phyloP scores from a whole-genome alignment of 495 filamentous ascomycete genomes.

The Durotheca rogersii region DNA sequence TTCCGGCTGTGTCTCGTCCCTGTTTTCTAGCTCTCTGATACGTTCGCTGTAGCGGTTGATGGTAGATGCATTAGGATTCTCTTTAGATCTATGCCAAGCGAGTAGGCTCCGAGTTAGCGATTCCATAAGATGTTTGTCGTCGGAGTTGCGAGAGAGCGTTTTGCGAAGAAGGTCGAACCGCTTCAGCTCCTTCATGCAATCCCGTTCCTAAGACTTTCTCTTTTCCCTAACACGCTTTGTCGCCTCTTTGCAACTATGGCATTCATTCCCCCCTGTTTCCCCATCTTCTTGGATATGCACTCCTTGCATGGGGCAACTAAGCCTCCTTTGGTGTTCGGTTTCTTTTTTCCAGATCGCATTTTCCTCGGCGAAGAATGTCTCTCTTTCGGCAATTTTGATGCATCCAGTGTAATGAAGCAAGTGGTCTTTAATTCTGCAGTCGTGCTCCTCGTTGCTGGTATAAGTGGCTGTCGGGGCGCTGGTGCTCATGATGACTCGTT shows the following conservation, averaged over 20 bases:
- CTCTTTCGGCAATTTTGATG: constrained; percentile 30
- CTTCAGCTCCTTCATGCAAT: constrained; percentile 20
- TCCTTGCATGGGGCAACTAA: no score
- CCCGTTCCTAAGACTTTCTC: constrained; percentile 17
- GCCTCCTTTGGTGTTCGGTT: constrained; percentile 3
- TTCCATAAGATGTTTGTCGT: constrained; percentile 13
- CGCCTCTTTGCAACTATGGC: constrained; percentile 1
- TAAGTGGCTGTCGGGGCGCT: no score
- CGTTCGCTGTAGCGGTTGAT: no score
- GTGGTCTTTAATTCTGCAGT: constrained; percentile 29
- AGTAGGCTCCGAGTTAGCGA: background rate
- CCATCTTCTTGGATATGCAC: no score
- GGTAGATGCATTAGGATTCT: no score
- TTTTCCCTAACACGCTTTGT: constrained; percentile 14
- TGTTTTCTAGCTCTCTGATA: no score
- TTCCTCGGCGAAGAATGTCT: constrained; percentile 15
- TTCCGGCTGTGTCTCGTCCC: no score
- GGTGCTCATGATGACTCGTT: no score
- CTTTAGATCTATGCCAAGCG: constrained; percentile 1
- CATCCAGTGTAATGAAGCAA: constrained; percentile 39
- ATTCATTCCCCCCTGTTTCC: no score
- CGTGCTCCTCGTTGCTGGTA: constrained; percentile 19
- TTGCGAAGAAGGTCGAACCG: constrained; percentile 24
- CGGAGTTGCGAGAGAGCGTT: constrained; percentile 9
- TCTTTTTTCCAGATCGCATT: constrained; percentile 27